Base-by-base conservation (phyloP, 352 stramenopile genomes). In the Globisporangium abappressorium region DNA sequence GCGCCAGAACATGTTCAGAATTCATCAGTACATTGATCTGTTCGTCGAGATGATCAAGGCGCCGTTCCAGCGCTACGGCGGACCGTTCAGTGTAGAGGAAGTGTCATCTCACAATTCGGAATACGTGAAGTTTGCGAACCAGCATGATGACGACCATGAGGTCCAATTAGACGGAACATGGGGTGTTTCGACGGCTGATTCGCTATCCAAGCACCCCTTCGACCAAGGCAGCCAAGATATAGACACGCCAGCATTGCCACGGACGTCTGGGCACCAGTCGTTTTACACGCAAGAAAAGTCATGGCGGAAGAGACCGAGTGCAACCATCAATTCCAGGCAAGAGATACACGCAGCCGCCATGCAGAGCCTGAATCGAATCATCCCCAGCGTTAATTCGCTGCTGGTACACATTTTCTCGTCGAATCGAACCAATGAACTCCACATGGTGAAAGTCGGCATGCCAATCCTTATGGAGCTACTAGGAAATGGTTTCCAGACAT, bases 401-500 rank as follows among this genome's bases (percentile, higher is more conserved):
- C 59, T 92, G 7, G 80, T 89, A 34, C 81, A 87, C 49, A 85
- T 90, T 43, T 91, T 87, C 46, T 82, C 73, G 65, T 73, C 69
- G 12, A 88, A 90, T 49, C 70, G 82, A 5, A 70, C 71, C 18
- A 90, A 84, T 62, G 84, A 92, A 60, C 70, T 90, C 0, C 77
- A 84, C 30, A 77, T 83, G 65, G 78, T 89, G 2, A 79, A 86
- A 56, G 64, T 73, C 18, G 82, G 74, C 11, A 83, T 92, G 78
- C 82, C 84, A 41, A 78, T 78, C 9, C 57, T 92, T 20, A 90
- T 92, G 79, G 77, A 91, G 56, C 67, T 92, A 38, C 76, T 92
- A 9, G 84, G 84, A 3, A 89, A 92, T 60, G 81, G 82, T 5
- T 92, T 92, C 46, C 79, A 90, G 58, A 87, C 84, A 4, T 89